Evolutionary conservation across 2,329 filamentous ascomycete genomes (phyloP).

Genomic region (Salinomyces thailandicus): DNA sequence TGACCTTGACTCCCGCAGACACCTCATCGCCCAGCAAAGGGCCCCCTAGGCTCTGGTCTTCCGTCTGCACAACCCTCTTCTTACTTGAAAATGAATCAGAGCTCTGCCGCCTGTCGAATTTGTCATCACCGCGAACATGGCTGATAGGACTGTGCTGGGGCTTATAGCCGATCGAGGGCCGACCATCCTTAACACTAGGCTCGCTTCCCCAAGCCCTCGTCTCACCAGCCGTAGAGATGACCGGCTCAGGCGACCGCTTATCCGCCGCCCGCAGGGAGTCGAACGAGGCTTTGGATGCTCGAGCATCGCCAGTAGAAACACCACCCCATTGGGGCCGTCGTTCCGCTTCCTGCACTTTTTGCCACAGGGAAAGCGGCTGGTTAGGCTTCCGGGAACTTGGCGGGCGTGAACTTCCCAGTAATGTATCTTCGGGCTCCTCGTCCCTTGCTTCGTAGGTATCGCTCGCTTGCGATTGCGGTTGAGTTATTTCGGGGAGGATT

Average conservation of each 20-base stretch:
- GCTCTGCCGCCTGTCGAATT: no score
- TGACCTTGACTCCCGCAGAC: no score
- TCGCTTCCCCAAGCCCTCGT: constrained; percentile 5
- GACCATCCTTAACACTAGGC: not conserved
- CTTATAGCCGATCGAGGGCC: not conserved
- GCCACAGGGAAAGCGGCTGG: not conserved
- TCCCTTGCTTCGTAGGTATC: not conserved
- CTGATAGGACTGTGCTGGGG: no score
- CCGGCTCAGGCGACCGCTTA: not conserved
- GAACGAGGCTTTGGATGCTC: not conserved
- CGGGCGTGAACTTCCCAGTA: not conserved
- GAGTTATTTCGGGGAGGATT: not conserved
- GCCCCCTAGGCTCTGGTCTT: not conserved
- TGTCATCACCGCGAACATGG: no score
- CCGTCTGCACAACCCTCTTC: not conserved
- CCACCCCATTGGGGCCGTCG: constrained; percentile 3
- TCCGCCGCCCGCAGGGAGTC: constrained; percentile 4
- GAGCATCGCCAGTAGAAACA: not conserved
- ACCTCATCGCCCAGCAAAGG: no score
- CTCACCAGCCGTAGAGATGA: constrained; percentile 4
- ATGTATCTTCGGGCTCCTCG: not conserved
- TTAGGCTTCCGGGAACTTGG: not conserved
- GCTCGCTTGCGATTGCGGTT: not conserved
- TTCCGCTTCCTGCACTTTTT: constrained; percentile 1
- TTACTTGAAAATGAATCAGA: not conserved